Conservation (phyloP, 2,329 filamentous ascomycete genomes). For the Grosmannia serpens region DNA sequence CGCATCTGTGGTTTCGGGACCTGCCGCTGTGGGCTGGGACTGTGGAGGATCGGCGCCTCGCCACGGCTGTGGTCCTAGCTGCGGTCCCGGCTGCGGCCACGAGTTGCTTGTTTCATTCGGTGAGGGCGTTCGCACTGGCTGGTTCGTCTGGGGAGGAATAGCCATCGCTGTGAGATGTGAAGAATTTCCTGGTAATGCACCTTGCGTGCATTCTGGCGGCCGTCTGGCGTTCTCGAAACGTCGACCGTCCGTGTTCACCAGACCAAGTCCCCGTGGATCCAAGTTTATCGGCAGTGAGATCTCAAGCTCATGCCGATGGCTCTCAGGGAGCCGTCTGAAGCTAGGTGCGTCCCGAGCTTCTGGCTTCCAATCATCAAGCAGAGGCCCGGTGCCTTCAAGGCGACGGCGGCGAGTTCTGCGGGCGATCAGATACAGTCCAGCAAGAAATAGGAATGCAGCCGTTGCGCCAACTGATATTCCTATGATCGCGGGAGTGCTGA, state of each 20-base stretch:
- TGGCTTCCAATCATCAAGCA: too few relatives aligned
- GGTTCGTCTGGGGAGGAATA: background rate
- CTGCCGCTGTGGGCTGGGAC: background rate
- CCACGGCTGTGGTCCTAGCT: background rate
- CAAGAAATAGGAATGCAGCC: slow-evolving; percentile 34
- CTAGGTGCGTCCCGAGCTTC: background rate
- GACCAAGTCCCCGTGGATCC: background rate
- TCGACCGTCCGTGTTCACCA: background rate
- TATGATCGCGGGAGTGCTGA: slow-evolving; percentile 9
- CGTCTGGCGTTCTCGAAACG: background rate
- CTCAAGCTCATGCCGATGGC: background rate
- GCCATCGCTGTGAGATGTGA: background rate
- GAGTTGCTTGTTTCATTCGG: background rate
- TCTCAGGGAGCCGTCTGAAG: background rate
- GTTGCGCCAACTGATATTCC: slow-evolving; percentile 47
- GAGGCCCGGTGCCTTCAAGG: background rate
- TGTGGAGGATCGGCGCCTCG: background rate
- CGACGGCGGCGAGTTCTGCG: slow-evolving; percentile 18
- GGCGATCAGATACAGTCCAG: slow-evolving; percentile 33
- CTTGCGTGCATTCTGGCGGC: background rate
- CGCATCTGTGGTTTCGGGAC: background rate
- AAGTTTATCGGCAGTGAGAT: background rate
- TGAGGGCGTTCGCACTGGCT: background rate
- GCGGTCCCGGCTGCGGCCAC: background rate
- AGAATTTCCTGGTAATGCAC: background rate